phyloP scores from a whole-genome alignment of 2,329 filamentous ascomycete species.

The Aspergillus fijiensis region DNA sequence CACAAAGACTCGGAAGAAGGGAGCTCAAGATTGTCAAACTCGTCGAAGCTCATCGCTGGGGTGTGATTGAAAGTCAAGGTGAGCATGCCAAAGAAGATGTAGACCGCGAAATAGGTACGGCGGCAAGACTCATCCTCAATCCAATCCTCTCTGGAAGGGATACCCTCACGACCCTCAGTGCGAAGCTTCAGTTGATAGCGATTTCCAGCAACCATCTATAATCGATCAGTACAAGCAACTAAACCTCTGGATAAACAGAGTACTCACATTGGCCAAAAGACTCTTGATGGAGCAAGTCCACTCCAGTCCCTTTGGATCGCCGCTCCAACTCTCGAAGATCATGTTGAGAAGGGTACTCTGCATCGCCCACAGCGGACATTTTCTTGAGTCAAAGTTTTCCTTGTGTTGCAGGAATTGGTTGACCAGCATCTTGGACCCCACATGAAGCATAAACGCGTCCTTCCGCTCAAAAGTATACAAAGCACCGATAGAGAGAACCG shows the following conservation, averaged over 20 bases:
- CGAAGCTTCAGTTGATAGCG: conserved; percentile 94
- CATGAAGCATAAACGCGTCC: conserved; percentile 94
- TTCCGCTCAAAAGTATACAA: conserved; percentile 97
- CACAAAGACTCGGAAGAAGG: conserved; percentile 92
- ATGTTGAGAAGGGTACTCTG: conserved; percentile 96
- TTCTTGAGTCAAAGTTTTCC: conserved; percentile 96
- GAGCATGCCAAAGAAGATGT: conserved; percentile 96
- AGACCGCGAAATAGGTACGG: conserved; percentile 96
- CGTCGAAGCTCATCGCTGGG: conserved; percentile 95
- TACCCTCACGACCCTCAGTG: conserved; percentile 77
- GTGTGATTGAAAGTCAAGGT: conserved; percentile 98
- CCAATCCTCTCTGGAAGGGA: conserved; percentile 84
- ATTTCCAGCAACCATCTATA: conserved; percentile 88
- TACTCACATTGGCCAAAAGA: conserved; percentile 71
- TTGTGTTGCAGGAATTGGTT: conserved; percentile 98
- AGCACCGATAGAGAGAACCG: conserved; percentile 91
- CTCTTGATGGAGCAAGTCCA: conserved; percentile 99
- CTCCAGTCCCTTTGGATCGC: conserved; percentile 93
- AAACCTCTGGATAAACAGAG: neutral
- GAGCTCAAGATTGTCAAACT: conserved; percentile 89
- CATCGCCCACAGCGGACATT: conserved; percentile 98
- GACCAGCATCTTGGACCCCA: conserved; percentile 94
- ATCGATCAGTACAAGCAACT: conserved; percentile 20
- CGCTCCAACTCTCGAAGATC: conserved; percentile 99
- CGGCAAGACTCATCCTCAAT: conserved; percentile 95